phyloP scores from a whole-genome alignment of 2,329 filamentous ascomycete species.

The Macroventuria anomochaeta region DNA sequence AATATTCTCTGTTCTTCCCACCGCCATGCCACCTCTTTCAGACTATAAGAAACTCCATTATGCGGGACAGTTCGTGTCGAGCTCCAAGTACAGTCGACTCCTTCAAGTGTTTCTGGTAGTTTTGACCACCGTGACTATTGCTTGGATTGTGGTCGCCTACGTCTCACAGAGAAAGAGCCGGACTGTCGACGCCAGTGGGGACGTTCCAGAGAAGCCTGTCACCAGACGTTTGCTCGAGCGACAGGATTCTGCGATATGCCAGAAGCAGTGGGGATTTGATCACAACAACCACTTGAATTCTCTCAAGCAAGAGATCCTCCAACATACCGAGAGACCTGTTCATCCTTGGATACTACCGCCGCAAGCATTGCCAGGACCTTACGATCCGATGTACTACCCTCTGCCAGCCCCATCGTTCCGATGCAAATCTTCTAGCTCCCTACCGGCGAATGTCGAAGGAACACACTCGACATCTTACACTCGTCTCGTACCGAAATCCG shows the following conservation, averaged over 20 bases:
- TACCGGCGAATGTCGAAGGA: slow-evolving; percentile 10
- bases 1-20: slow-evolving; percentile 21
- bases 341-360: slow-evolving; percentile 45
- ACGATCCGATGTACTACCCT: slow-evolving; percentile 45
- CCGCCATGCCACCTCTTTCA: slow-evolving; percentile 41
- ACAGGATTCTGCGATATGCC: slow-evolving; percentile 10
- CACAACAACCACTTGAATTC: slow-evolving; percentile 13
- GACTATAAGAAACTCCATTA: not conserved
- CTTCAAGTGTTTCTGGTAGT: not conserved
- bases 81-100: not conserved
- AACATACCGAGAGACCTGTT: slow-evolving; percentile 26
- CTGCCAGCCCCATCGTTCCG: slow-evolving; percentile 39
- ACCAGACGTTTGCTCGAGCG: slow-evolving; percentile 1
- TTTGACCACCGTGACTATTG: not conserved
- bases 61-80: not conserved
- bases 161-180: slow-evolving; percentile 3
- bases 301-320: slow-evolving; percentile 24
- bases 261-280: slow-evolving; percentile 20
- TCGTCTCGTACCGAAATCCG: slow-evolving; percentile 36
- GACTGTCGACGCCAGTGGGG: not conserved
- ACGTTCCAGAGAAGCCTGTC: not conserved
- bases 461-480: slow-evolving; percentile 29
- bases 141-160: not conserved
- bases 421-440: slow-evolving; percentile 23
- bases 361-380: slow-evolving; percentile 43